Evolutionary conservation across 73 alveolate species (phyloP).

Genomic region (Paramecium sonneborni): DNA sequence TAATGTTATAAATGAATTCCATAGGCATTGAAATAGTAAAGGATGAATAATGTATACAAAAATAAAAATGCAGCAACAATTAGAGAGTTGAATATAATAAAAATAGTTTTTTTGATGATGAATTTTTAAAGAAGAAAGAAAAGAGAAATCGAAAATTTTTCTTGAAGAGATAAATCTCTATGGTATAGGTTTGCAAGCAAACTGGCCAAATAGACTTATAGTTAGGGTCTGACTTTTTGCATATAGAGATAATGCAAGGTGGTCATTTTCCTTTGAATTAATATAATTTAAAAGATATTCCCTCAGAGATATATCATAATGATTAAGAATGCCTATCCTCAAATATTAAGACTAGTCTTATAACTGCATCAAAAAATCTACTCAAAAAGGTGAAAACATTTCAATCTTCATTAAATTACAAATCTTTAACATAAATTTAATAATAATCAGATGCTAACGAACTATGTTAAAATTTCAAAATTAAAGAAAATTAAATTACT

Average conservation of each 20-base stretch:
- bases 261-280: neutral
- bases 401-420: neutral
- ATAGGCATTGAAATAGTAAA: neutral
- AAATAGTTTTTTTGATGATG: neutral
- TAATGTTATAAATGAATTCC: neutral
- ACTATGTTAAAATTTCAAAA: neutral
- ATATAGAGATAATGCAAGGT: neutral
- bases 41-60: neutral
- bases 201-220: neutral
- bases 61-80: neutral
- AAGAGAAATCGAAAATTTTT: neutral
- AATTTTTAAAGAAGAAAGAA: neutral
- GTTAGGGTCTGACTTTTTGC: neutral
- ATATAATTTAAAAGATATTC: neutral
- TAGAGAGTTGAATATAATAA: neutral
- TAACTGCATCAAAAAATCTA: neutral
- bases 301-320: neutral
- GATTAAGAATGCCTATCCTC: neutral
- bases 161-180: neutral
- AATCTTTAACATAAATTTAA: neutral
- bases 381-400: neutral
- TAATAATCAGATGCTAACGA: neutral
- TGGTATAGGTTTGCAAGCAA: neutral
- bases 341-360: neutral
- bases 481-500: neutral